Evolutionary conservation across 129 eudicot species (phyloP), one percentile per base, ranked within the genome.

Genomic region (Centella asiatica): DNA sequence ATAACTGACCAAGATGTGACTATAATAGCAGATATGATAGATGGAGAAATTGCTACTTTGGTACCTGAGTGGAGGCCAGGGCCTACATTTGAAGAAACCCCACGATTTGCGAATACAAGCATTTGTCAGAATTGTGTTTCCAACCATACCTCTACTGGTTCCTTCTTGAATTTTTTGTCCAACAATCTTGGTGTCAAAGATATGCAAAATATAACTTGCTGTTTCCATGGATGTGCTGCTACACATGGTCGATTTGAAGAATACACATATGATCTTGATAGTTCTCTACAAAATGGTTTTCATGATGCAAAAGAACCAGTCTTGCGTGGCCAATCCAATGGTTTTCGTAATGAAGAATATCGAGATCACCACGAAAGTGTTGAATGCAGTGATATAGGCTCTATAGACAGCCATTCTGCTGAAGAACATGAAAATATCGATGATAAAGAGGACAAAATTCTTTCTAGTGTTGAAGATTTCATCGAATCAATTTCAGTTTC

Each of bases 31-130:
- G 46, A 58, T 3, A 58, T 58, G 63, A 58, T 31, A 62, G 75
- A 71, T 53, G 52, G 69, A 31, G 75, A 62, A 53, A 62, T 71
- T 44, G 56, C 27, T 20, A 9, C 19, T 1, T 44, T 71, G 32
- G 75, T 71, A 19, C 69, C 75, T 0, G 48, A 63, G 10, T 71
- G 76, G 76, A 64, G 22, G 20, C 48, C 24, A 3, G 68, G 68
- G 19, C 44, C 40, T 13, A 45, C n/a, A 20, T n/a, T 58, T 1
- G 63, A 33, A 58, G 63, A 58, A 58, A 58, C 31, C n/a, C 31
- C 46, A 19, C 11, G 25, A 1, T 34, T 58, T 58, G 46, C 40
- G 2, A 34, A 34, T 56, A 6, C 25, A 18, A 56, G 32, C 62
- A 11, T 57, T 57, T 57, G 63, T 58, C 46, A 58, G 0, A 34